These are phyloP conservation scores for Leccinum solheimii DNA, from an alignment of 1,284 basidiomycete species.

Conservation along the genomic window DNA sequence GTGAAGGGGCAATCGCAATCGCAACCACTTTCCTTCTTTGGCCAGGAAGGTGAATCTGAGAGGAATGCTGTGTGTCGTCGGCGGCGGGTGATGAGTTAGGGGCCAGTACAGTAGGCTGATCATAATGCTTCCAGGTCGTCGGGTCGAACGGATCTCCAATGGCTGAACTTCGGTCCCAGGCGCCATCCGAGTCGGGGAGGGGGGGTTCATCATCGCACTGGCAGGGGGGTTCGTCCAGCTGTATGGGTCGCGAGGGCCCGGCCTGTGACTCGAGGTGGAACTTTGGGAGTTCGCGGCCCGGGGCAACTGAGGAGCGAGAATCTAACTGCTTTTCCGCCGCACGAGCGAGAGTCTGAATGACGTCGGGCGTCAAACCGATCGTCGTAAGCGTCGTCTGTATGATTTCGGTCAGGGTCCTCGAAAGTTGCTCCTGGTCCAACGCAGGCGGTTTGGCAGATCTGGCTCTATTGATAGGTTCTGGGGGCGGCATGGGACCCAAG, in stretches of 20 bases:
- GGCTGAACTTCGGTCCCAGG: not conserved
- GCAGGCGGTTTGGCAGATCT: too few relatives aligned
- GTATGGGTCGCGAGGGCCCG: too few relatives aligned
- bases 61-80: too few relatives aligned
- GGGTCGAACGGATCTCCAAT: not conserved
- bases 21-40: not conserved
- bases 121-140: not conserved
- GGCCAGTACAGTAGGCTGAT: not conserved
- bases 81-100: not conserved
- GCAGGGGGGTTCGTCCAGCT: too few relatives aligned
- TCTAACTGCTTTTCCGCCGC: not conserved
- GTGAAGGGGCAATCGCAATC: not conserved
- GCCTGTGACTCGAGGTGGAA: too few relatives aligned
- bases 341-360: not conserved
- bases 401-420: not conserved
- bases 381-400: not conserved
- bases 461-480: not conserved
- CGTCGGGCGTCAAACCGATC: not conserved
- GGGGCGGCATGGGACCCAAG: not conserved
- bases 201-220: not conserved
- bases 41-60: not conserved
- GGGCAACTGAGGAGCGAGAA: too few relatives aligned
- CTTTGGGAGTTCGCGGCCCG: too few relatives aligned
- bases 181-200: too few relatives aligned
- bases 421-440: not conserved